phyloP scores from a whole-genome alignment of 768 basidiomycete species.

The Tylopilus cervinicoccineus region DNA sequence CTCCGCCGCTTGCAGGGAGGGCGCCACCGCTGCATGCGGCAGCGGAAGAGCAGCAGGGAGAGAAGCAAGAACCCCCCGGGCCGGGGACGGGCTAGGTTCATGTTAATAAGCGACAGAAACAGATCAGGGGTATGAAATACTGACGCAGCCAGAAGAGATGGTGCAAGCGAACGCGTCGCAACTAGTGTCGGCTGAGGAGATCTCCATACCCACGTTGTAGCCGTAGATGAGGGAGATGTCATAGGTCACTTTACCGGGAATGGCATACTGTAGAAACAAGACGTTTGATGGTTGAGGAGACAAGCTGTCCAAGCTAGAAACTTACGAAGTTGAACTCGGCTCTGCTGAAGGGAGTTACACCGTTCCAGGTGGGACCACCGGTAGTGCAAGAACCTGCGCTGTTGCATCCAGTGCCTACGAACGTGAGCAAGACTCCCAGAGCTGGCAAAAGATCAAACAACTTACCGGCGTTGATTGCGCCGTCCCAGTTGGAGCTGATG shows the following conservation, averaged over 20 bases:
- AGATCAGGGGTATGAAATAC: neutral
- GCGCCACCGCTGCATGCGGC: conserved; percentile 27
- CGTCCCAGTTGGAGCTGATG: conserved; percentile 31
- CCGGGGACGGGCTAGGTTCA: conserved; percentile 26
- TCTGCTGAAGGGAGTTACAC: conserved; percentile 29
- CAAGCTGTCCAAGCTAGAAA: neutral
- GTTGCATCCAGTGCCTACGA: conserved; percentile 27
- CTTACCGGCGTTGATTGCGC: conserved; percentile 30
- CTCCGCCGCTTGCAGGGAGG: conserved; percentile 26
- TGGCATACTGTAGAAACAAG: conserved; percentile 13
- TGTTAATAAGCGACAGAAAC: neutral
- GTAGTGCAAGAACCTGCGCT: conserved; percentile 24
- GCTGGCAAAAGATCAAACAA: neutral
- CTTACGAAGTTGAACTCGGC: conserved; percentile 33
- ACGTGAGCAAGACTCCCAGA: conserved; percentile 3
- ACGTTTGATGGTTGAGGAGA: neutral
- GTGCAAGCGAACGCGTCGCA: conserved; percentile 32
- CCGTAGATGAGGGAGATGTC: conserved; percentile 34
- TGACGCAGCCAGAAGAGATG: conserved; percentile 29
- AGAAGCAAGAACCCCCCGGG: conserved; percentile 24
- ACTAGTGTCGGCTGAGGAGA: conserved; percentile 22
- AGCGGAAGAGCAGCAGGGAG: conserved; percentile 28
- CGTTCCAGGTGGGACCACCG: conserved; percentile 29
- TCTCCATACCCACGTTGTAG: conserved; percentile 33
- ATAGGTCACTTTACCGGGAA: conserved; percentile 27